Evolutionary conservation across 805 yeast genomes (phyloP).

Genomic region (Wickerhamomyces mucosus): DNA sequence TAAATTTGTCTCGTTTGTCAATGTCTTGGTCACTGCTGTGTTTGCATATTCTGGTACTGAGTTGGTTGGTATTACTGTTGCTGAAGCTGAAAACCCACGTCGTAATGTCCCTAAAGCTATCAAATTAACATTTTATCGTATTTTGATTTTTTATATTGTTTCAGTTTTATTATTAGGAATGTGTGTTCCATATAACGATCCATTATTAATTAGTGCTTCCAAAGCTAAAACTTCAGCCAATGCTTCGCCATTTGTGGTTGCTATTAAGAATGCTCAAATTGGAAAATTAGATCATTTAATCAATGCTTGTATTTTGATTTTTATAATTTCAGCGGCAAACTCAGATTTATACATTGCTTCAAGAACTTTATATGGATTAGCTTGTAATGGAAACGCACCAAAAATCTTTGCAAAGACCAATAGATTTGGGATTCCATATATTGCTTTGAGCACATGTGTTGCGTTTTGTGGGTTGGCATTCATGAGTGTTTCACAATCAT

Average conservation of each 20-base stretch:
- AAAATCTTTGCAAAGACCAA: slow-evolving; percentile 39
- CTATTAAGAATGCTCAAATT: slow-evolving; percentile 61
- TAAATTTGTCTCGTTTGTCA: slow-evolving; percentile 60
- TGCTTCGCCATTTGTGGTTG: slow-evolving; percentile 66
- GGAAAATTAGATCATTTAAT: slow-evolving; percentile 56
- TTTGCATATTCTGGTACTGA: slow-evolving; percentile 79
- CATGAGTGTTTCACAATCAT: slow-evolving; percentile 41
- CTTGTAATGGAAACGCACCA: slow-evolving; percentile 51
- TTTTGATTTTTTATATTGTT: slow-evolving; percentile 53
- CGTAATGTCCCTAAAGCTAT: slow-evolving; percentile 49
- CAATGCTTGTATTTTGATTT: slow-evolving; percentile 58
- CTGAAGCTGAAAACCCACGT: slow-evolving; percentile 59
- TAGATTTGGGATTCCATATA: slow-evolving; percentile 53
- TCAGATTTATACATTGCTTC: slow-evolving; percentile 70
- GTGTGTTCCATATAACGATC: slow-evolving; percentile 56
- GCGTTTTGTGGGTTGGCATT: slow-evolving; percentile 58
- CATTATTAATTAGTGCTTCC: slow-evolving; percentile 28
- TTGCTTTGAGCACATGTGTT: slow-evolving; percentile 47
- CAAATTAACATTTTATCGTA: slow-evolving; percentile 57
- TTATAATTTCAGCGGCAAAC: slow-evolving; percentile 70
- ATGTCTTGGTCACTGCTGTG: slow-evolving; percentile 61
- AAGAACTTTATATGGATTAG: slow-evolving; percentile 54
- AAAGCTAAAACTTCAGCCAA: slow-evolving; percentile 24
- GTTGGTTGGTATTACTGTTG: slow-evolving; percentile 65
- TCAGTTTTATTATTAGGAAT: slow-evolving; percentile 63